A percentile compares a stretch with the other conserved stretches of the same genome.
Evolutionary conservation across 305 asterid species (phyloP).

Genomic region (Solanum aculeatissimum): DNA sequence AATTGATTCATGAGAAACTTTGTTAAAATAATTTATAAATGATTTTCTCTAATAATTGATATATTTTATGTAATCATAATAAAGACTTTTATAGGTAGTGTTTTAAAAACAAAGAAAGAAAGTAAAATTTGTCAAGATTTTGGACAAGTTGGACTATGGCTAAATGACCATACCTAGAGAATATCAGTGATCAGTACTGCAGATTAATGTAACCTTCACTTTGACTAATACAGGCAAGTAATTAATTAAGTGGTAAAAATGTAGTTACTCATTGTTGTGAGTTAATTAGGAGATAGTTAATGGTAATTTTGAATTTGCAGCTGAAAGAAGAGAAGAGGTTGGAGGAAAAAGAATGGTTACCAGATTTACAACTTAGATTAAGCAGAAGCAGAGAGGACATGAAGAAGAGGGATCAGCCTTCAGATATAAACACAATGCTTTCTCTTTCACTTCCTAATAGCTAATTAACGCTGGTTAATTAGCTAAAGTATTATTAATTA

Average conservation of each 20-base stretch:
- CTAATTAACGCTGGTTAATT: conserved; percentile 13
- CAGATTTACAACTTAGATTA: conserved; percentile 52
- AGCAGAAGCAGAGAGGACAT: conserved; percentile 22
- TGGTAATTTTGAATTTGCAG: conserved; percentile 14
- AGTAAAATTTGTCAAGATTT: too few relatives aligned
- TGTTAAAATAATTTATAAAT: neutral
- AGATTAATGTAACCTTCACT: neutral
- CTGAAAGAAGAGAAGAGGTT: conserved; percentile 23
- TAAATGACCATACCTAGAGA: too few relatives aligned
- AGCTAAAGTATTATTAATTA: neutral
- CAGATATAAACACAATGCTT: conserved; percentile 66
- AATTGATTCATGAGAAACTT: neutral
- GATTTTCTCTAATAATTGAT: too few relatives aligned
- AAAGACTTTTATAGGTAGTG: too few relatives aligned
- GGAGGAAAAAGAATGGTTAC: conserved; percentile 22
- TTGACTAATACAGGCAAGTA: too few relatives aligned
- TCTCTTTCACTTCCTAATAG: conserved; percentile 44
- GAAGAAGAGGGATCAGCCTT: conserved; percentile 10
- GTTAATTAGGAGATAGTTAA: neutral
- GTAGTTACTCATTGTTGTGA: neutral
- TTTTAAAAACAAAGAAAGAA: too few relatives aligned
- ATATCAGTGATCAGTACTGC: neutral
- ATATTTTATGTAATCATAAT: too few relatives aligned
- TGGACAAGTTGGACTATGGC: too few relatives aligned
- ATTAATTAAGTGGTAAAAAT: too few relatives aligned